Conservation (phyloP, 495 filamentous ascomycete species). For the Penicillium canariense region DNA sequence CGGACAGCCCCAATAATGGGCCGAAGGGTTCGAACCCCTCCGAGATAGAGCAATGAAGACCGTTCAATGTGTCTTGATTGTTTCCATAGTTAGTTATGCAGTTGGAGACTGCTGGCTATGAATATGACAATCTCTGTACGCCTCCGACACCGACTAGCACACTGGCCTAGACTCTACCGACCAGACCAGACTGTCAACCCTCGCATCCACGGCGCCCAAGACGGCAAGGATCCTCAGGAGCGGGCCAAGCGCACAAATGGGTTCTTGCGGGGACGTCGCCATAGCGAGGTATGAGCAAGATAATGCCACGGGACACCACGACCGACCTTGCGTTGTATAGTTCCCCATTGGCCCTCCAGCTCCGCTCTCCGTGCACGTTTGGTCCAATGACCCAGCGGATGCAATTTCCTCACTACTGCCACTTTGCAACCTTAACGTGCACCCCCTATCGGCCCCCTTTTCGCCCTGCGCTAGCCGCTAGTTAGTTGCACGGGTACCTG, state of each 20-base stretch:
- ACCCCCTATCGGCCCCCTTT: conserved; percentile 8
- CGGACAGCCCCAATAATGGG: neutral
- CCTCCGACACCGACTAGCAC: neutral
- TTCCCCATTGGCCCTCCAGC: neutral
- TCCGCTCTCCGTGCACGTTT: neutral
- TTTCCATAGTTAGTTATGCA: neutral
- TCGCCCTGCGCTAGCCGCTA: conserved; percentile 10
- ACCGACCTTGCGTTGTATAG: neutral
- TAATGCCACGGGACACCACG: neutral
- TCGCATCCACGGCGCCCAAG: conserved; percentile 3
- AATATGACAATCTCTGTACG: neutral
- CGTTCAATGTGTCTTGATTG: neutral
- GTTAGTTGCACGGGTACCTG: conserved; percentile 26
- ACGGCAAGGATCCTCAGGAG: conserved; percentile 5
- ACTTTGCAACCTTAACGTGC: neutral
- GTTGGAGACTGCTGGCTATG: neutral
- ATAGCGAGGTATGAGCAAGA: neutral
- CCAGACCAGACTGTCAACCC: neutral
- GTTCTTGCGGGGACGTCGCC: neutral
- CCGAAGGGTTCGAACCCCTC: neutral
- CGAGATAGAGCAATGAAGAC: neutral
- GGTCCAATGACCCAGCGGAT: neutral
- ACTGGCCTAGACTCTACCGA: neutral
- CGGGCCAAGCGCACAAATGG: neutral
- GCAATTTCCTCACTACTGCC: neutral